Evolutionary conservation across 1,284 basidiomycete species (phyloP).

Genomic region (Apiotrichum veenhuisii): DNA sequence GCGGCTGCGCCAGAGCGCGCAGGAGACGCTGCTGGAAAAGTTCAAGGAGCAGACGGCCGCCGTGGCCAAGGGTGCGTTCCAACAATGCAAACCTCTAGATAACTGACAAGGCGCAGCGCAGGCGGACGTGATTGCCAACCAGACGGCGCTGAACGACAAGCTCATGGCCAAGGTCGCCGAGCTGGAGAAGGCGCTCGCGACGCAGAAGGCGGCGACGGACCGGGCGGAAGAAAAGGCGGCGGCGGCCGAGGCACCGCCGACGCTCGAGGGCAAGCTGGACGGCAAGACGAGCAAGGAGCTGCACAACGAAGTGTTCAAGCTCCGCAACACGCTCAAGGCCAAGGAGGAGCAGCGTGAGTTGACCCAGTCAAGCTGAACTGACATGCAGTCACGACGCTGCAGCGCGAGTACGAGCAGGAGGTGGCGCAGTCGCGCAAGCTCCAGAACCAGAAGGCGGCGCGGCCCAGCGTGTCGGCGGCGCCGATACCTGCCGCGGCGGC

Average conservation of each 20-base stretch:
- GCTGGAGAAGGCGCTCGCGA: conserved; percentile 34
- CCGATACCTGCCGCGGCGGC: background rate
- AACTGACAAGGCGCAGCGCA: conserved; percentile 31
- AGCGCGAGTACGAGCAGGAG: conserved; percentile 43
- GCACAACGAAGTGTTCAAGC: conserved; percentile 33
- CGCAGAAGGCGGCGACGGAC: conserved; percentile 20
- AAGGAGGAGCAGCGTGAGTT: conserved; percentile 41
- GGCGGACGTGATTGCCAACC: conserved; percentile 39
- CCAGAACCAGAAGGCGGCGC: conserved; percentile 16
- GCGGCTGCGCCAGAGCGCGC: conserved; percentile 28
- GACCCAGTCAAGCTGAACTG: background rate
- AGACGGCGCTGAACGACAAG: conserved; percentile 38
- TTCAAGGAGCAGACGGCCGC: conserved; percentile 38
- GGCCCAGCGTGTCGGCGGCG: background rate
- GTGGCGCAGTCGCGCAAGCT: conserved; percentile 37
- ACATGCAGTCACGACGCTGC: conserved; percentile 27
- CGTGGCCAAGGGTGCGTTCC: conserved; percentile 32
- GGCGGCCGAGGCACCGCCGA: conserved; percentile 6
- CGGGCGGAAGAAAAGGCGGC: conserved; percentile 4
- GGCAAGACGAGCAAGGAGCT: conserved; percentile 37
- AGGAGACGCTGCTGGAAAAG: conserved; percentile 36
- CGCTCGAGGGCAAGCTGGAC: conserved; percentile 19
- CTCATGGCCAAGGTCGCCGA: conserved; percentile 26
- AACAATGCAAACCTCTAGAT: too few relatives aligned
- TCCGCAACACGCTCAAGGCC: conserved; percentile 25